Percentiles rank a stretch among this genome's conserved stretches.
phyloP scores from a whole-genome alignment of 257 asterid genomes.

The Solanum appendiculatum region DNA sequence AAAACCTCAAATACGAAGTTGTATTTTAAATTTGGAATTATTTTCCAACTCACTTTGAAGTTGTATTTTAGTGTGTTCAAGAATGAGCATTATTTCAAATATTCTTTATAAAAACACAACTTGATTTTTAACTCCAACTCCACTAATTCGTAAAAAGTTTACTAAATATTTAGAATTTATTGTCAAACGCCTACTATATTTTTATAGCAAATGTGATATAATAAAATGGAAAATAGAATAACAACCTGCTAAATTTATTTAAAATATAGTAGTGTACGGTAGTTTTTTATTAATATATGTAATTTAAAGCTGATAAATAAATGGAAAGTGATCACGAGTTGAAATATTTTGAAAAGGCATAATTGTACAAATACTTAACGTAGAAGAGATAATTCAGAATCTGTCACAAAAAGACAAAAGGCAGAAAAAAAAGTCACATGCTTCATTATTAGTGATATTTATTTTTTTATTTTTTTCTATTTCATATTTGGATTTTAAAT shows the following conservation, averaged over 20 bases:
- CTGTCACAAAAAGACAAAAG: background rate
- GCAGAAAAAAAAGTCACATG: background rate
- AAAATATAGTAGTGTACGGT: background rate
- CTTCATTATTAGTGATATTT: background rate
- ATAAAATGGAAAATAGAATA: background rate
- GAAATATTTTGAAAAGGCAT: background rate
- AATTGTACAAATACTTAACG: background rate
- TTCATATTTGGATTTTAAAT: no score
- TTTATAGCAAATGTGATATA: background rate
- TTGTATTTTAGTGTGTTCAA: no score
- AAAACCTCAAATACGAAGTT: background rate
- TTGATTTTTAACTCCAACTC: no score
- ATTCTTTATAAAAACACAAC: no score
- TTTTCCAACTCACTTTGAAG: no score
- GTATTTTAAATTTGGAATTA: no score
- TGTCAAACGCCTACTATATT: no score
- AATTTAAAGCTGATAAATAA: background rate
- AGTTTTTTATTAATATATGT: background rate
- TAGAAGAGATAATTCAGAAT: background rate
- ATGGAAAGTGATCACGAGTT: background rate
- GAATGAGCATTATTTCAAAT: no score
- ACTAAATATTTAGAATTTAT: no score
- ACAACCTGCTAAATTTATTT: background rate
- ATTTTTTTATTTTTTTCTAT: no score
- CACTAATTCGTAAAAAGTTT: no score